These are phyloP conservation scores for Leptographium lundbergii DNA, from an alignment of 2,329 filamentous ascomycete species.

Conservation along the genomic window DNA sequence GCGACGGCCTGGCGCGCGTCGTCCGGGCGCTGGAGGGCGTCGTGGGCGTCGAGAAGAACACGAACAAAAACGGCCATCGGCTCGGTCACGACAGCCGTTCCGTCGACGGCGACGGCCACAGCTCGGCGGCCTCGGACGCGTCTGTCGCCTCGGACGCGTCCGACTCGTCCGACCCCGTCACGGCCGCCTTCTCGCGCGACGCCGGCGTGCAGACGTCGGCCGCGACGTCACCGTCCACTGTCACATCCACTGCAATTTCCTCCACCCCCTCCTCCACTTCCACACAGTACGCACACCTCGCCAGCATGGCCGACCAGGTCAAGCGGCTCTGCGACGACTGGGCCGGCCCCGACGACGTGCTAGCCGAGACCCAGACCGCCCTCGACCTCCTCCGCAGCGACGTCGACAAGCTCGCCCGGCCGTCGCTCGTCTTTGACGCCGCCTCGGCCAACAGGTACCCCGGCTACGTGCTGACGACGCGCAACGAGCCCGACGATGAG, in stretches of 20 bases:
- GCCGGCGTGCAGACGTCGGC: slow-evolving; percentile 65
- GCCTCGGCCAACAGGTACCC: slow-evolving; percentile 21
- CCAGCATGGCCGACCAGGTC: slow-evolving; percentile 11
- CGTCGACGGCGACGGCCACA: slow-evolving; percentile 1
- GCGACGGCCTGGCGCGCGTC: slow-evolving; percentile 30
- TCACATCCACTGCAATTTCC: neutral
- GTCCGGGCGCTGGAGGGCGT: slow-evolving; percentile 38
- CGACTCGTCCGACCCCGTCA: slow-evolving; percentile 13
- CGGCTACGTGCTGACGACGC: slow-evolving; percentile 28
- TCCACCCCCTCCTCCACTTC: neutral
- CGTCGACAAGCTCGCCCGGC: slow-evolving; percentile 42
- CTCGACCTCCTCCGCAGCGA: slow-evolving; percentile 52
- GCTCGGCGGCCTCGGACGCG: slow-evolving; percentile 6
- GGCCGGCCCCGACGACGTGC: neutral
- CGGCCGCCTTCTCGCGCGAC: slow-evolving; percentile 70
- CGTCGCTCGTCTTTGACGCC: slow-evolving; percentile 14
- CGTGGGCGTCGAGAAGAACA: slow-evolving; percentile 47
- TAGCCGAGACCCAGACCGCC: slow-evolving; percentile 33
- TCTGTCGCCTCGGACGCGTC: slow-evolving; percentile 28
- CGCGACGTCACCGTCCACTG: slow-evolving; percentile 17
- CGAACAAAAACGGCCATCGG: neutral
- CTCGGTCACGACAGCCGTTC: neutral
- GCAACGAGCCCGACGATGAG: slow-evolving; percentile 51
- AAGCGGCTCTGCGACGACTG: slow-evolving; percentile 4
- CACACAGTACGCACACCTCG: neutral